Base-by-base conservation (phyloP, 306 rosid genomes). In the Crataegus laevigata region DNA sequence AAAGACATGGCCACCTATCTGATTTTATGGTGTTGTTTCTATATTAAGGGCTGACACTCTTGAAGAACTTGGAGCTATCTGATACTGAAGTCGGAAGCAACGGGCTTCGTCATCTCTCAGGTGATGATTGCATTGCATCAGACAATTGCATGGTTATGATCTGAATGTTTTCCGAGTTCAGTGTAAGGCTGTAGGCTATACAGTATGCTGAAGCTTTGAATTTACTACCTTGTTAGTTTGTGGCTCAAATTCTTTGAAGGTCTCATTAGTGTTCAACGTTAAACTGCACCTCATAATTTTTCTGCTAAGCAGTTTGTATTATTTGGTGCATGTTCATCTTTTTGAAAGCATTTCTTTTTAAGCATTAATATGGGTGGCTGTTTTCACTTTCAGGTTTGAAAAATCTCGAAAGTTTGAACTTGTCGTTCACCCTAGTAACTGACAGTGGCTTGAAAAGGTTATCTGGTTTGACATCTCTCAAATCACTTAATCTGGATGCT, bases 401-500 rank as follows among this genome's bases (percentile, higher is more conserved):
- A 47, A 63, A 64, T 45, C 87, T 91, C 77, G 91, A 86, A 89
- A 91, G 79, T 76, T 76, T 91, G 82, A 86, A 91, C 83, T 78
- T 91, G 71, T 91, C 97, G 6, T 91, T 91, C 84, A 91, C 97
- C 11, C 64, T 34, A 73, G 81, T 91, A 69, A 77, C 80, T 71
- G 91, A 89, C 77, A 30, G 69, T 75, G 85, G 92, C 71, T 82
- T 91, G 68, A 83, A 76, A 79, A 91, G 75, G 76, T 71, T 91
- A 80, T 67, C 92, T 47, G 87, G 87, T 57, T 87, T 91, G 79
- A 78, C 89, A 58, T 86, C 94, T 76, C 87, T 91, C n/a, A 89
- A 86, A 82, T 91, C 91, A n/a, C 94, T 91, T 75, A 91, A 89
- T 86, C 83, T 91, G 91, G 97, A 91, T 82, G 84, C 87, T 80